phyloP scores from a whole-genome alignment of 768 basidiomycete genomes.

The Suillus variegatus region DNA sequence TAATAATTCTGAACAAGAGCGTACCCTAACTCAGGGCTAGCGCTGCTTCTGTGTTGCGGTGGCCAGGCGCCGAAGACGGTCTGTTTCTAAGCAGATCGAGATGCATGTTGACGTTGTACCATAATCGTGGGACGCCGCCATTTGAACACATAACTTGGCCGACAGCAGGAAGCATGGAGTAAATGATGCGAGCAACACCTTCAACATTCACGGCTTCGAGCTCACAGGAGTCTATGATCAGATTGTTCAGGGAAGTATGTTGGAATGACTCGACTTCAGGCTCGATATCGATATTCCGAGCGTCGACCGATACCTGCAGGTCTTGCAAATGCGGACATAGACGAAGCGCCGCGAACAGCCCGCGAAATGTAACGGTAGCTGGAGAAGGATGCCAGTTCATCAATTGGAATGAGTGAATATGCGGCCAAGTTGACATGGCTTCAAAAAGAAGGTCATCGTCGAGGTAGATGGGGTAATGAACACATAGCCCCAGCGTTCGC shows the following conservation, averaged over 20 bases:
- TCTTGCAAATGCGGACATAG: not conserved
- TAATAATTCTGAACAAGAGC: not conserved
- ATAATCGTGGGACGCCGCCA: not conserved
- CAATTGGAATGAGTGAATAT: not conserved
- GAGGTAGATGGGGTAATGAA: not conserved
- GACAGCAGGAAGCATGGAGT: not conserved
- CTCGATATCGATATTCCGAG: not conserved
- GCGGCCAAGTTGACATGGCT: not conserved
- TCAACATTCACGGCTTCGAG: not conserved
- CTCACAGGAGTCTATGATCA: not conserved
- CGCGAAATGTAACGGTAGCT: not conserved
- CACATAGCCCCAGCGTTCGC: not conserved
- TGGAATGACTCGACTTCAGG: not conserved
- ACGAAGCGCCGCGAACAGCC: not conserved
- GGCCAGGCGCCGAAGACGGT: not conserved
- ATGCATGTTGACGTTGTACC: not conserved
- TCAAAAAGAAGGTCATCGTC: constrained; percentile 1
- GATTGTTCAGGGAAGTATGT: not conserved
- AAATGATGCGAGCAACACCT: not conserved
- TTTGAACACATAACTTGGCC: not conserved
- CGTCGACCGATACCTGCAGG: not conserved
- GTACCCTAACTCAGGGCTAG: not conserved
- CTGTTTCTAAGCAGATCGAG: not conserved
- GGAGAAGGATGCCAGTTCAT: too few species aligned
- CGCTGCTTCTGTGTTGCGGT: not conserved